Percentiles rank a stretch among this genome's conserved stretches.
Evolutionary conservation across 805 yeast genomes (phyloP).

Genomic region (Lipomyces lipofer): DNA sequence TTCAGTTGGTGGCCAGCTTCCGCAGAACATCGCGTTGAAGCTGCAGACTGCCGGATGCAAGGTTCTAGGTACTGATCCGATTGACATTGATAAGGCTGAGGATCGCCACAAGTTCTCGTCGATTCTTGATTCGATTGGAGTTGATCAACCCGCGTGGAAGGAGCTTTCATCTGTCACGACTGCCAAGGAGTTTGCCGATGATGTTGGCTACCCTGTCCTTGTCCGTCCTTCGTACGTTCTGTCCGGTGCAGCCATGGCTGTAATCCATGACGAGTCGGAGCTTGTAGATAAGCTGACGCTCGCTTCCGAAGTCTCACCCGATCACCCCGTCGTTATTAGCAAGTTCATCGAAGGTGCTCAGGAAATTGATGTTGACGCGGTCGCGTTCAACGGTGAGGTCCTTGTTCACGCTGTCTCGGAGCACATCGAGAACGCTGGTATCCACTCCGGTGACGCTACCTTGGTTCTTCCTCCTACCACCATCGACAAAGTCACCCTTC

Average conservation of each 20-base stretch:
- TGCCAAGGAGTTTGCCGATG: conserved; percentile 80
- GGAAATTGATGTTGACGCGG: conserved; percentile 97
- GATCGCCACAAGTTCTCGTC: conserved; percentile 97
- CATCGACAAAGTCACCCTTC: conserved; percentile 64
- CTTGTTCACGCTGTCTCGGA: conserved; percentile 95
- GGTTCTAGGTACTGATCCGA: conserved; percentile 91
- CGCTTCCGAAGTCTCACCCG: conserved; percentile 91
- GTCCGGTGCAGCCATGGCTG: conserved; percentile 99
- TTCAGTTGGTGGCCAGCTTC: conserved; percentile 96
- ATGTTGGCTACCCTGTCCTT: conserved; percentile 90
- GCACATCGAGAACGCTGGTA: conserved; percentile 98
- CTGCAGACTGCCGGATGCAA: conserved; percentile 81
- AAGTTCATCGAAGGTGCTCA: conserved; percentile 94
- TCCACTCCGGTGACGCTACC: conserved; percentile 98
- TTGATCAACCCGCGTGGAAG: conserved; percentile 98
- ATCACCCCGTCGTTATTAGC: conserved; percentile 96
- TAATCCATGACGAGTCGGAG: conserved; percentile 75
- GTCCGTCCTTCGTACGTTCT: conserved; percentile 97
- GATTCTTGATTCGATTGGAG: conserved; percentile 85
- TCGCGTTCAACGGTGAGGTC: conserved; percentile 84
- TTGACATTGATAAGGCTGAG: conserved; percentile 94
- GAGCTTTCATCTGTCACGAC: conserved; percentile 84
- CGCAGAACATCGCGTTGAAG: conserved; percentile 91
- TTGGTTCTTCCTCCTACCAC: conserved; percentile 88
- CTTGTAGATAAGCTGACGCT: conserved; percentile 76